phyloP scores from a whole-genome alignment of 768 basidiomycete species.

The Tylopilus vinaceipallidus region DNA sequence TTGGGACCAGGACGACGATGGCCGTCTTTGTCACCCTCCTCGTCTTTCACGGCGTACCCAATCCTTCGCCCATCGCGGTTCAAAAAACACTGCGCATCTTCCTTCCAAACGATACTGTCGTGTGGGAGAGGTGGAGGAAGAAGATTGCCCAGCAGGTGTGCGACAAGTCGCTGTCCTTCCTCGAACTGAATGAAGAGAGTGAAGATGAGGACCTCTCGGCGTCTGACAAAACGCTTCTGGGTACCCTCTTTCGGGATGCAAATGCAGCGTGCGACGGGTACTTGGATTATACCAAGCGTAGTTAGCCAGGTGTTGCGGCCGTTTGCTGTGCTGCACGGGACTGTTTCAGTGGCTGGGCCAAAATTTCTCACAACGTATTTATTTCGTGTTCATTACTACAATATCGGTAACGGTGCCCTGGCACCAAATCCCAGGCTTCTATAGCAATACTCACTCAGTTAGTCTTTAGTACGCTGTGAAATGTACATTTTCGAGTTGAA shows the following conservation, averaged over 20 bases:
- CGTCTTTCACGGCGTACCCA: constrained; percentile 3
- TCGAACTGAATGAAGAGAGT: background rate
- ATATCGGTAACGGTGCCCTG: too few species aligned
- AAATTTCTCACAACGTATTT: background rate
- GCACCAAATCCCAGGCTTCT: too few species aligned
- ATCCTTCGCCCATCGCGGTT: constrained; percentile 1
- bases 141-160: constrained; percentile 15
- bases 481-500: too few species aligned
- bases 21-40: constrained; percentile 15
- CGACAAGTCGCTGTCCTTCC: constrained; percentile 1
- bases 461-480: too few species aligned
- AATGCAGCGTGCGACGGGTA: constrained; percentile 11
- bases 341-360: background rate
- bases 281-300: background rate
- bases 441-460: too few species aligned
- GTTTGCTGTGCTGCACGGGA: background rate
- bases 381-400: background rate
- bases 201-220: background rate
- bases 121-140: constrained; percentile 22
- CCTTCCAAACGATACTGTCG: constrained; percentile 21
- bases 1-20: constrained; percentile 19
- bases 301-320: background rate
- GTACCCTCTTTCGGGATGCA: constrained; percentile 20
- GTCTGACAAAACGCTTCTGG: constrained; percentile 4
- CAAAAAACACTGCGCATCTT: constrained; percentile 12